Percentiles rank a stretch among this genome's conserved stretches.
Conservation (phyloP, 1,139 yeast genomes). For the Suhomyces terraborum region DNA sequence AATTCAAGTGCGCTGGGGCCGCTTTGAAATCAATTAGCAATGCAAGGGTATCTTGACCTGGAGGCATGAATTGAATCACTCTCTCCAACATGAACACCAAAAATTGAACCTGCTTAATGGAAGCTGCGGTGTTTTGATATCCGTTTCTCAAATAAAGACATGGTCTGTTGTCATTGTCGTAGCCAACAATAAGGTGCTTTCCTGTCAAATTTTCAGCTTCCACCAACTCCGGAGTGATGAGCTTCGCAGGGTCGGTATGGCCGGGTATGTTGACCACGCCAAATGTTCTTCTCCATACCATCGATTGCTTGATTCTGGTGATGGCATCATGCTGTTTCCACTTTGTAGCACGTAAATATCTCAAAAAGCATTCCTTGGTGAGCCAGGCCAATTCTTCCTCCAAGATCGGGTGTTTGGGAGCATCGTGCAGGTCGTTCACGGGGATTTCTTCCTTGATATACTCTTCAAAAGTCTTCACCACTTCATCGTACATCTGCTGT, state of each 20-base stretch:
- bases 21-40: constrained; percentile 85
- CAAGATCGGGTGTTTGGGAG: constrained; percentile 36
- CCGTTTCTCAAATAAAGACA: constrained; percentile 89
- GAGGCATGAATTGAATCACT: constrained; percentile 90
- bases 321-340: constrained; percentile 77
- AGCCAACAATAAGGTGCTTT: constrained; percentile 85
- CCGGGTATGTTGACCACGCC: constrained; percentile 68
- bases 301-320: constrained; percentile 69
- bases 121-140: constrained; percentile 86
- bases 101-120: constrained; percentile 88
- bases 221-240: constrained; percentile 62
- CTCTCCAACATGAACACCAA: constrained; percentile 89
- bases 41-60: constrained; percentile 92
- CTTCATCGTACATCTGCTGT: constrained; percentile 55
- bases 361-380: constrained; percentile 80
- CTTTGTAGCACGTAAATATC: constrained; percentile 89
- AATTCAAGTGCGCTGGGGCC: constrained; percentile 43
- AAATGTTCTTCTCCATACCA: constrained; percentile 91
- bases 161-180: constrained; percentile 85
- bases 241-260: constrained; percentile 41
- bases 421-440: constrained; percentile 32
- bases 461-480: constrained; percentile 60
- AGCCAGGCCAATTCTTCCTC: constrained; percentile 84
- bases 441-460: constrained; percentile 26
- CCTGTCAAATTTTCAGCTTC: constrained; percentile 81